phyloP scores from a whole-genome alignment of 306 rosid species.

The Senna tora region DNA sequence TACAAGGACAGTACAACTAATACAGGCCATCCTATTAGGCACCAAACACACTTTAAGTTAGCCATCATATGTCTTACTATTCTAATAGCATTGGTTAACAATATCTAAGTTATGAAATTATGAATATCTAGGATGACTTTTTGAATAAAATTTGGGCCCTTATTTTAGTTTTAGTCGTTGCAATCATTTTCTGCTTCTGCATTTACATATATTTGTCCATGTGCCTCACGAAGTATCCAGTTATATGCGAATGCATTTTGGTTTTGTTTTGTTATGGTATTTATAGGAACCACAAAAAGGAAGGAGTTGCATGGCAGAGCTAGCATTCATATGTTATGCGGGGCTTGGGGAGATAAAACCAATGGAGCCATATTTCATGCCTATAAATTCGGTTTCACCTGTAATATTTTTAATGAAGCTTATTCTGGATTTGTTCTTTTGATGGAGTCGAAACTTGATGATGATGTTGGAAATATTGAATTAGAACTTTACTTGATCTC shows the following conservation, averaged over 20 bases:
- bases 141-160: background rate
- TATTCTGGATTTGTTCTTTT: constrained; percentile 79
- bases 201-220: constrained; percentile 5
- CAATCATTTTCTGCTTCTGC: background rate
- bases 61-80: background rate
- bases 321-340: constrained; percentile 56
- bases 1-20: background rate
- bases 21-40: background rate
- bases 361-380: constrained; percentile 65
- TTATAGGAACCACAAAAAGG: constrained; percentile 83
- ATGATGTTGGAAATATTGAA: constrained; percentile 77
- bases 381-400: constrained; percentile 73
- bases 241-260: constrained; percentile 30
- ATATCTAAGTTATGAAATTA: background rate
- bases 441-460: constrained; percentile 73
- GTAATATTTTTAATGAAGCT: constrained; percentile 56
- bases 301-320: constrained; percentile 89
- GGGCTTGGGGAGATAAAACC: constrained; percentile 68
- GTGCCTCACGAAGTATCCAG: constrained; percentile 1
- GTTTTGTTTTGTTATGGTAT: constrained; percentile 43
- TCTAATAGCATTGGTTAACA: background rate
- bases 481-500: constrained; percentile 70
- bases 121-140: background rate
- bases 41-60: background rate
- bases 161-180: background rate